Evolutionary conservation across 2,329 filamentous ascomycete species (phyloP), one percentile per base, ranked within the genome.

Genomic region (Graphilbum fragrans): DNA sequence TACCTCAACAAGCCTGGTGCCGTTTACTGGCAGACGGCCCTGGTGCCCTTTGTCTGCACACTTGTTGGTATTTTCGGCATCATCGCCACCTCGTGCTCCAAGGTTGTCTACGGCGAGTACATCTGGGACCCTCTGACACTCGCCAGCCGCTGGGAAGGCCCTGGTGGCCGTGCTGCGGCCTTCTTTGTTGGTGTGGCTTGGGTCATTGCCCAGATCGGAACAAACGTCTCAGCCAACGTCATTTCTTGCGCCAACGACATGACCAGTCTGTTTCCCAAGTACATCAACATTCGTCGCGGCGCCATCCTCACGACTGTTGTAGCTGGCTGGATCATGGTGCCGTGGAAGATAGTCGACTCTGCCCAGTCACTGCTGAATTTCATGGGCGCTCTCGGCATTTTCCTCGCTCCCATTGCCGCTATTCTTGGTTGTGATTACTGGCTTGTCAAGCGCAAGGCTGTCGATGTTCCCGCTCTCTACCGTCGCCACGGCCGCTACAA

Each of bases 11-110:
- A 52, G 38, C 53, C 48, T 9, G 60, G 56, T 11, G 58, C 62
- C 6, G 55, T 62, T 47, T 63, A 57, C 55, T 57, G 56, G 4
- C 64, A 67, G 45, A 9, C 9, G 1, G 10, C 38, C 14, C 16
- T 10, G 17, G 43, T 65, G 18, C 45, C 65, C 43, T 53, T 57
- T 12, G 58, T 64, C 27, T 62, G 62, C 2, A 52, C 65, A 35
- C 53, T 55, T 14, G 56, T 43, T 17, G 42, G 38, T n/a, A n/a
- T 47, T 2, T 37, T 47, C 19, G 64, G 65, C n/a, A 66, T 67
- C 43, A 47, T 66, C 17, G 53, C 58, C 0, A 65, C 63, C 0
- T 56, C 61, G 1, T 60, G 61, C 3, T 60, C 65, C 38, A 62
- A 65, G 46, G 59, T 62, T 35, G 47, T 51, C 10, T 66, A 59